These are phyloP conservation scores for Calonectria hongkongensis DNA, from an alignment of 2,329 filamentous ascomycete species.

Conservation along the genomic window DNA sequence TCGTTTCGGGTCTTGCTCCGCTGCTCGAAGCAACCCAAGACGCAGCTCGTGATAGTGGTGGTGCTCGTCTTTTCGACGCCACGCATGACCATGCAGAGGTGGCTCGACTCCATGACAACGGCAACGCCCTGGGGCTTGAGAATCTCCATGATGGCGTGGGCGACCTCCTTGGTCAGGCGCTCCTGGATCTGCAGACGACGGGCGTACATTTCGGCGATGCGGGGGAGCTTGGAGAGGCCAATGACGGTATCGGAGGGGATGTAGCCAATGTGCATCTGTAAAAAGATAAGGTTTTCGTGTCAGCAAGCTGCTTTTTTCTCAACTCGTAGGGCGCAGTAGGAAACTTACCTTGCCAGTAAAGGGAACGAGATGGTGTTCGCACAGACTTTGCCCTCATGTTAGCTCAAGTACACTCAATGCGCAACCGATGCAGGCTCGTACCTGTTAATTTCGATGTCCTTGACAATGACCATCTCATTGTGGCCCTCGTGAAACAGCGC, in stretches of 20 bases:
- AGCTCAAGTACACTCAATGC: not conserved
- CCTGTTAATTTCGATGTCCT: constrained; percentile 94
- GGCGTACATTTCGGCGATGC: constrained; percentile 97
- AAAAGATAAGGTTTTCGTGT: constrained; percentile 10
- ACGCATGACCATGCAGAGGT: constrained; percentile 99
- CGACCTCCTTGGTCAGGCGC: constrained; percentile 95
- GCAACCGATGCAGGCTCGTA: not conserved
- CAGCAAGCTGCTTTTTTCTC: not conserved
- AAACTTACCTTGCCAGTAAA: constrained; percentile 90
- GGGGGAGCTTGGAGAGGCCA: constrained; percentile 94
- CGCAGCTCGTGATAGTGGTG: constrained; percentile 95
- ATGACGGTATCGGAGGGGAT: constrained; percentile 94
- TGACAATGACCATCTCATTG: constrained; percentile 97
- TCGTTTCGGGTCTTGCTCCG: constrained; percentile 96
- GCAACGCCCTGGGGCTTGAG: constrained; percentile 95
- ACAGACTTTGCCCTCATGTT: constrained; percentile 71
- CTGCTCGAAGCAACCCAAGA: constrained; percentile 95
- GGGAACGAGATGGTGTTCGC: constrained; percentile 97
- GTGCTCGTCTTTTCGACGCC: constrained; percentile 95
- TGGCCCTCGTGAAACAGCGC: constrained; percentile 98
- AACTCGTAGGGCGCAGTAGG: not conserved
- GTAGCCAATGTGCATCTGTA: constrained; percentile 98
- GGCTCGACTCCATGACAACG: constrained; percentile 97
- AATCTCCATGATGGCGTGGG: constrained; percentile 93
- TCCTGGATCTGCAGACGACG: constrained; percentile 97